phyloP scores from a whole-genome alignment of 2,329 filamentous ascomycete genomes.

The Trichoderma asperellum region DNA sequence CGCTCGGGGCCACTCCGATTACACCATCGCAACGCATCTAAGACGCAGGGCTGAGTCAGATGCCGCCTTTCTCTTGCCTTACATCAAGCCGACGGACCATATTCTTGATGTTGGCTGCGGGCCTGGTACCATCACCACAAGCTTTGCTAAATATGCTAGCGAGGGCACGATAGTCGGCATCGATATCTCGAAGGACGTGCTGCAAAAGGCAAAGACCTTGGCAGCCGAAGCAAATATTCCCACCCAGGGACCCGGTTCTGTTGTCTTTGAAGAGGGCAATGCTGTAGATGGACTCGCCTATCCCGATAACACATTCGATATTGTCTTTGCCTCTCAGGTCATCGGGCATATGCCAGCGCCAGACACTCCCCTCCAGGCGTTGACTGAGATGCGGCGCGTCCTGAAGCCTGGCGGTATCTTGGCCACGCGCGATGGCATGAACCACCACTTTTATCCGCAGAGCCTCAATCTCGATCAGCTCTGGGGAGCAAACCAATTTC shows the following conservation, averaged over 20 bases:
- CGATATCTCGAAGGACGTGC: constrained; percentile 6
- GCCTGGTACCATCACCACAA: constrained; percentile 13
- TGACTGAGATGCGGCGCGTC: constrained; percentile 21
- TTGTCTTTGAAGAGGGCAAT: constrained; percentile 13
- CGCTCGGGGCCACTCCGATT: constrained; percentile 18
- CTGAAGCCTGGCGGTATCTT: constrained; percentile 23
- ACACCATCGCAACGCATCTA: constrained; percentile 18
- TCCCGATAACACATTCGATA: constrained; percentile 16
- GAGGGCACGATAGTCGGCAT: constrained; percentile 6
- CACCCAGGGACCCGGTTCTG: constrained; percentile 5
- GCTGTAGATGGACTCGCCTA: constrained; percentile 18
- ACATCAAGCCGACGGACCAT: constrained; percentile 8
- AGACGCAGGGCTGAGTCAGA: constrained; percentile 9
- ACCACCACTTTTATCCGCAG: constrained; percentile 18
- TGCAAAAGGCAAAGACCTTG: constrained; percentile 10
- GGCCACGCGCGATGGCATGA: constrained; percentile 17
- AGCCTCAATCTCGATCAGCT: constrained; percentile 12
- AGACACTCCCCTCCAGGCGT: constrained; percentile 7
- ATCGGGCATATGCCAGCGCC: constrained; percentile 13
- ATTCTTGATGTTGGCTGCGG: constrained; percentile 24
- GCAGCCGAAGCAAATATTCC: not conserved
- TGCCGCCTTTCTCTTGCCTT: constrained; percentile 2
- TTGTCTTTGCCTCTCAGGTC: constrained; percentile 17
- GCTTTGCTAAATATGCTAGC: constrained; percentile 1
- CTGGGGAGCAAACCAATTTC: constrained; percentile 14